phyloP scores from a whole-genome alignment of 768 basidiomycete species.

The Lyophyllum shimeji region DNA sequence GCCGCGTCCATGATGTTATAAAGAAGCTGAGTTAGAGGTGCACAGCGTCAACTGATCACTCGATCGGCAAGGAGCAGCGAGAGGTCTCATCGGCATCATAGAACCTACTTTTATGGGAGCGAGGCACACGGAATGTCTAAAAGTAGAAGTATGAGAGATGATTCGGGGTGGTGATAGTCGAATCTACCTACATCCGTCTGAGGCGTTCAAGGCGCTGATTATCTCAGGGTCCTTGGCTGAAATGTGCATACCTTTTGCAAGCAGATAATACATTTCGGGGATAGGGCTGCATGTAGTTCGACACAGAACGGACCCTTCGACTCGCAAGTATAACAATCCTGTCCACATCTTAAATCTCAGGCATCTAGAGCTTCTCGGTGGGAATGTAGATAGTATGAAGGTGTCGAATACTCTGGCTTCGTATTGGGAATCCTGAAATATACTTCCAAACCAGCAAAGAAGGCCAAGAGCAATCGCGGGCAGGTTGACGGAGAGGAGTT shows the following conservation, averaged over 20 bases:
- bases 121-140: conserved; percentile 19
- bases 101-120: conserved; percentile 5
- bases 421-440: background rate
- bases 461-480: too few relatives aligned
- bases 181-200: too few relatives aligned
- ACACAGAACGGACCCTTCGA: too few relatives aligned
- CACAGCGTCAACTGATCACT: conserved; percentile 15
- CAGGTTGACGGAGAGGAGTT: too few relatives aligned
- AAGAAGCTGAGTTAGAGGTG: conserved; percentile 8
- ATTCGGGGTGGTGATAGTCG: background rate
- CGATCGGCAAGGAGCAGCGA: conserved; percentile 2
- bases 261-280: too few relatives aligned
- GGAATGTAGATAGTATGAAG: background rate
- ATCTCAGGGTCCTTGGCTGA: too few relatives aligned
- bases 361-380: background rate
- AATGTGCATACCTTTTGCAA: too few relatives aligned
- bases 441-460: too few relatives aligned
- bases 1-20: conserved; percentile 26
- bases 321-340: too few relatives aligned
- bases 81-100: conserved; percentile 16
- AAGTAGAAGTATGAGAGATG: background rate
- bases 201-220: too few relatives aligned
- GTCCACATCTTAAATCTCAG: background rate
- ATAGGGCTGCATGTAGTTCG: too few relatives aligned
- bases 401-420: background rate